phyloP scores from a whole-genome alignment of 352 stramenopile species.

The Phytophthora syringae region DNA sequence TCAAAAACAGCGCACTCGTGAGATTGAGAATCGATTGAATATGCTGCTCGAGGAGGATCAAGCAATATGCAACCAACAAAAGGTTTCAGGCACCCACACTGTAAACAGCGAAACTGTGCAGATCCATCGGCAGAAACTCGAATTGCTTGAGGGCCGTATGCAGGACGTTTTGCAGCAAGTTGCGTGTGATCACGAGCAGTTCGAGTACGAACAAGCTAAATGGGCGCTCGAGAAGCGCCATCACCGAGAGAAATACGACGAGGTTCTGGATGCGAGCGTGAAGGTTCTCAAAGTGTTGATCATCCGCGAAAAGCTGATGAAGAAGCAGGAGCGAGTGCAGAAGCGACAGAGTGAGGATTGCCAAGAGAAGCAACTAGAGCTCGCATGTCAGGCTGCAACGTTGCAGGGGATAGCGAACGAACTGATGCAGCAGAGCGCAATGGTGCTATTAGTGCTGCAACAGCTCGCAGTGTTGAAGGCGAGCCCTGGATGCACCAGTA shows the following conservation, averaged over 20 bases:
- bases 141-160: constrained; percentile 53
- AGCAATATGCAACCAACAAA: background rate
- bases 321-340: constrained; percentile 50
- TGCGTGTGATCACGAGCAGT: constrained; percentile 68
- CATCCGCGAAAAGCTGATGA: constrained; percentile 70
- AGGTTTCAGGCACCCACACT: background rate
- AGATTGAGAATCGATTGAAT: constrained; percentile 36
- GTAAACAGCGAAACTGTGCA: constrained; percentile 19
- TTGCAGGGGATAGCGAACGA: constrained; percentile 36
- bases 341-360: constrained; percentile 21
- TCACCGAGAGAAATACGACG: constrained; percentile 55
- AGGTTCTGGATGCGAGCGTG: constrained; percentile 63
- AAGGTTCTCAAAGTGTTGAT: constrained; percentile 75
- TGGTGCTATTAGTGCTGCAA: constrained; percentile 57
- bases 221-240: constrained; percentile 63
- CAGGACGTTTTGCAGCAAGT: constrained; percentile 62
- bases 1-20: constrained; percentile 30
- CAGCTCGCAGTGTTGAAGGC: constrained; percentile 40
- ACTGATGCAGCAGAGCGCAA: constrained; percentile 55
- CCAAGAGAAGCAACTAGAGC: constrained; percentile 27
- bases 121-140: constrained; percentile 55
- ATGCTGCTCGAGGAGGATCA: constrained; percentile 58
- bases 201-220: constrained; percentile 66
- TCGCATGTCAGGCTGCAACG: constrained; percentile 11
- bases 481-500: background rate